Evolutionary conservation across 768 basidiomycete genomes (phyloP).

Genomic region (Termitomyces sp.): DNA sequence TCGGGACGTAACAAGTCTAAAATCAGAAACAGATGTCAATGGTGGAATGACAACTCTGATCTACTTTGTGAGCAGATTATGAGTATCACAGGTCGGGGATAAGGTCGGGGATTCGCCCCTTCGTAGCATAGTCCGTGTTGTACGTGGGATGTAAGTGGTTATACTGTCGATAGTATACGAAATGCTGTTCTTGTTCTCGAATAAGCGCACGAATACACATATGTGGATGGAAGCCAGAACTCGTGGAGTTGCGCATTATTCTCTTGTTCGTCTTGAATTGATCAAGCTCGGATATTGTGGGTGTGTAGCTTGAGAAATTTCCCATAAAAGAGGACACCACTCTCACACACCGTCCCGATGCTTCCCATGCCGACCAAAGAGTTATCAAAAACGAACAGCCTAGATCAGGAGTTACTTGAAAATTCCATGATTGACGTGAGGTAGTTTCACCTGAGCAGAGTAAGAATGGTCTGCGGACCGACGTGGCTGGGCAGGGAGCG

Average conservation of each 20-base stretch:
- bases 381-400: slow-evolving; percentile 7
- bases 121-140: slow-evolving; percentile 2
- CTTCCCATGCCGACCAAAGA: slow-evolving; percentile 9
- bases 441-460: slow-evolving; percentile 4
- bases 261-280: slow-evolving; percentile 7
- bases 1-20: neutral
- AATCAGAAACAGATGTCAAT: neutral
- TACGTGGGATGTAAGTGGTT: slow-evolving; percentile 11
- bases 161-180: neutral
- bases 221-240: slow-evolving; percentile 9
- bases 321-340: slow-evolving; percentile 4
- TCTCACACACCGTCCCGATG: slow-evolving; percentile 14
- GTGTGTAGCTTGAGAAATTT: slow-evolving; percentile 14
- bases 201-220: slow-evolving; percentile 6
- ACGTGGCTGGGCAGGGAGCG: neutral
- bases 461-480: slow-evolving; percentile 5
- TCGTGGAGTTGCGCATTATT: slow-evolving; percentile 7
- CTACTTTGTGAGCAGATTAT: neutral
- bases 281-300: slow-evolving; percentile 13
- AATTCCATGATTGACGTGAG: slow-evolving; percentile 4
- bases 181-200: slow-evolving; percentile 7
- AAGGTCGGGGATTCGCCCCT: neutral
- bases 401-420: slow-evolving; percentile 4
- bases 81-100: neutral
- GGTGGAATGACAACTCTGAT: neutral